Evolutionary conservation across 306 rosid species (phyloP), one percentile per base, ranked within the genome.

Genomic region (Senna siamea): DNA sequence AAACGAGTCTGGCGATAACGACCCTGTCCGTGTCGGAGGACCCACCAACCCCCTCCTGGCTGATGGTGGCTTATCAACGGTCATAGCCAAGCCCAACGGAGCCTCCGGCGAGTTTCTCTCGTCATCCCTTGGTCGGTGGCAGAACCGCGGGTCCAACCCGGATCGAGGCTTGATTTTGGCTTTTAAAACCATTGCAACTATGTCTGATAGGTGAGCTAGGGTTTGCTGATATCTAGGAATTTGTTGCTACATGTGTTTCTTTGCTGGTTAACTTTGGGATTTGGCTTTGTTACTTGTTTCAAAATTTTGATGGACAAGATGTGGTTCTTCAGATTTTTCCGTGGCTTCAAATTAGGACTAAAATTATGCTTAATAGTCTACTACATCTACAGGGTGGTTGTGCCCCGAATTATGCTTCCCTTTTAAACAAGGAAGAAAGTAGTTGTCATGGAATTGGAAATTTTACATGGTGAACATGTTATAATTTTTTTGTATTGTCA

Each of bases 121-220:
- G 0, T 89, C 92, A n/a, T 87, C 96, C 13, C 82, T 87, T 23
- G 95, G 92, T 4, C 77, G 88, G 63, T 89, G 95, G 95, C 99
- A 94, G 95, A 94, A 92, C 73, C 99, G 99, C 4, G 98, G 98
- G 11, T 73, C 93, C 18, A 87, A 94, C 76, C 96, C 97, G 22
- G 98, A 94, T 83, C 98, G 98, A 34, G 96, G 95, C 1, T 55
- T 94, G 80, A 89, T 92, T 17, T 82, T 84, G 35, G 99, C 97
- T 9, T 94, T 94, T 81, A 89, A 92, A 75, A 89, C 95, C 41
- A 94, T 94, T 15, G 99, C 96, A 34, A 92, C 99, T 75, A 92
- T 94, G 97, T 89, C 97, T 20, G 99, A 94, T 74, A 87, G 99
- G 98, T 87, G 47, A 5, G 66, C 50, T 76, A 79, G 60, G 66